These are phyloP conservation scores for Westerdykella sp. DNA, from an alignment of 2,329 filamentous ascomycete species.

Conservation along the genomic window DNA sequence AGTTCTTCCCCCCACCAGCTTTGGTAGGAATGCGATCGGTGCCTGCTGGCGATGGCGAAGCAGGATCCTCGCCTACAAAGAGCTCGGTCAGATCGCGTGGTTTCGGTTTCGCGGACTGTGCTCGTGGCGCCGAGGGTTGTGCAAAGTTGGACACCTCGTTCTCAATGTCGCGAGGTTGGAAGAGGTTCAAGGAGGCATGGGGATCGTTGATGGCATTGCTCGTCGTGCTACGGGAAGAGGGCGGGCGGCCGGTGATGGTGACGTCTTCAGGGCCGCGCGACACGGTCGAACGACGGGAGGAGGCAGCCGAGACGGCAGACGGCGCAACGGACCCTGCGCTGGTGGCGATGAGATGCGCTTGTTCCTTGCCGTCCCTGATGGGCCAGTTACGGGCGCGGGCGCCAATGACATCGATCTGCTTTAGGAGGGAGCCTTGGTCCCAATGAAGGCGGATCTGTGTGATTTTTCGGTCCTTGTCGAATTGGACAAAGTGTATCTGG, in stretches of 20 bases:
- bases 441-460: constrained; percentile 81
- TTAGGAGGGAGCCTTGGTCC: constrained; percentile 91
- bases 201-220: constrained; percentile 40
- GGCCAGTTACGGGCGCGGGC: constrained; percentile 90
- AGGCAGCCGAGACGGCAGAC: constrained; percentile 18
- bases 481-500: constrained; percentile 70
- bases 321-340: constrained; percentile 44
- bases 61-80: constrained; percentile 48
- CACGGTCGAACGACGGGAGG: constrained; percentile 31
- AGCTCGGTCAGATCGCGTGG: constrained; percentile 66
- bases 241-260: constrained; percentile 35
- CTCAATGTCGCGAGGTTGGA: constrained; percentile 61
- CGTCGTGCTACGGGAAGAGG: constrained; percentile 30
- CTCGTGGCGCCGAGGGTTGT: constrained; percentile 54
- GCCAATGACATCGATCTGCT: constrained; percentile 90
- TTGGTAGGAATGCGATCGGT: constrained; percentile 40
- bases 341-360: constrained; percentile 66
- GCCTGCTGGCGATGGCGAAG: constrained; percentile 4
- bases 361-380: constrained; percentile 79
- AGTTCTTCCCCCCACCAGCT: constrained; percentile 47
- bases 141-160: constrained; percentile 45
- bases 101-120: constrained; percentile 62
- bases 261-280: constrained; percentile 28
- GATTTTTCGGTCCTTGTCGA: constrained; percentile 72
- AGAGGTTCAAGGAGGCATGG: constrained; percentile 67